A percentile compares a stretch with the other conserved stretches of the same genome.
Evolutionary conservation across 1,284 basidiomycete genomes (phyloP).

Genomic region (Ganoderma meredithae): DNA sequence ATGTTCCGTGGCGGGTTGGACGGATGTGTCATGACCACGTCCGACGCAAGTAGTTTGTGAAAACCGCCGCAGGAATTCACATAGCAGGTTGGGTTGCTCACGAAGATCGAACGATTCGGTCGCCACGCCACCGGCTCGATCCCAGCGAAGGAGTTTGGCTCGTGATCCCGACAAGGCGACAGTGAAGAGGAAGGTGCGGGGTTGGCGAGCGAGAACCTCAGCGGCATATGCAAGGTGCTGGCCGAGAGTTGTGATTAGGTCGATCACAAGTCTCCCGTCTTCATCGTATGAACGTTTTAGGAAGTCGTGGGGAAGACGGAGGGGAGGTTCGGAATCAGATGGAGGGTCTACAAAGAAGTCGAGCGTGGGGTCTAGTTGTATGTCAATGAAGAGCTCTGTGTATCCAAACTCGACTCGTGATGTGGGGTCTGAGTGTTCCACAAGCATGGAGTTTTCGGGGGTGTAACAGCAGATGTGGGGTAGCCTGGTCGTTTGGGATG

Average conservation of each 20-base stretch:
- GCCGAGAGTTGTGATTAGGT: neutral
- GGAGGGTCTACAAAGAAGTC: constrained; percentile 5
- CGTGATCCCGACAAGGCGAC: constrained; percentile 33
- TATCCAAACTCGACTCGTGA: neutral
- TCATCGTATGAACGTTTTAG: neutral
- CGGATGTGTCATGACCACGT: constrained; percentile 36
- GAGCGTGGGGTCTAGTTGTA: neutral
- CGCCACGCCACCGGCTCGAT: constrained; percentile 41
- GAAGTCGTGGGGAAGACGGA: neutral
- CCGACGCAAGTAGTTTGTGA: constrained; percentile 23
- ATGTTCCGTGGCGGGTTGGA: constrained; percentile 18
- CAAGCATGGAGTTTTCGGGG: neutral
- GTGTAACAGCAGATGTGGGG: neutral
- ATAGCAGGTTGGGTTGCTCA: constrained; percentile 26
- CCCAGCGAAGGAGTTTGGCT: constrained; percentile 41
- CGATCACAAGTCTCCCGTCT: neutral
- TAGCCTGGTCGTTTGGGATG: neutral
- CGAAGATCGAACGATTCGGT: constrained; percentile 38
- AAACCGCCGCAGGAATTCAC: constrained; percentile 40
- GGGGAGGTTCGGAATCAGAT: neutral
- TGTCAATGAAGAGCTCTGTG: neutral
- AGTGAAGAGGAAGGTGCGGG: constrained; percentile 33
- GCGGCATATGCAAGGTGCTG: constrained; percentile 19
- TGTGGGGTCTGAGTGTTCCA: neutral
- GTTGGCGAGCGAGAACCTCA: constrained; percentile 24